Evolutionary conservation across 2,329 filamentous ascomycete species (phyloP).

Genomic region (Paracoccidioides brasiliensis): DNA sequence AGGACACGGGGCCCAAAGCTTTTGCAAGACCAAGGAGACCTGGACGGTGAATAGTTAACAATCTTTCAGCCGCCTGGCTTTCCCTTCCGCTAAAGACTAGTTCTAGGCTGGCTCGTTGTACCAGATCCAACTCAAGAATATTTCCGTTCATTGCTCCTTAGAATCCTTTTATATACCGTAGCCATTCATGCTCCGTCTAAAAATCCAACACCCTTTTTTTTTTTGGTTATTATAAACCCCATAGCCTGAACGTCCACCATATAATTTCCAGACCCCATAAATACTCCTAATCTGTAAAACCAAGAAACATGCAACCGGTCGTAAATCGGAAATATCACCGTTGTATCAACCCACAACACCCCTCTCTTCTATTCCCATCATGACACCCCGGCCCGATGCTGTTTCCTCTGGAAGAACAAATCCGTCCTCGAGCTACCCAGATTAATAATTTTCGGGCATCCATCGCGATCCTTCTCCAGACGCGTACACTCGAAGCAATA

Average conservation of each 20-base stretch:
- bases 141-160: background rate
- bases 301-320: background rate
- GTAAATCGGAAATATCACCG: background rate
- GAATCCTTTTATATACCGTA: background rate
- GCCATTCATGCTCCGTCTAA: background rate
- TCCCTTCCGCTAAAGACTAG: background rate
- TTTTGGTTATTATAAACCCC: background rate
- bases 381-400: conserved; percentile 12
- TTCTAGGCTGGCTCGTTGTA: background rate
- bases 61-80: too few relatives aligned
- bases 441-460: conserved; percentile 99
- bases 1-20: conserved; percentile 36
- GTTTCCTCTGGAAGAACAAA: conserved; percentile 65
- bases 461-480: conserved; percentile 91
- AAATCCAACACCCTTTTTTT: background rate
- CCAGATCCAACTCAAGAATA: background rate
- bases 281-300: background rate
- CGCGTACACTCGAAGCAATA: conserved; percentile 99
- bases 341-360: background rate
- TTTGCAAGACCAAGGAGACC: conserved; percentile 54
- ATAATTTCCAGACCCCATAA: background rate
- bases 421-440: conserved; percentile 90
- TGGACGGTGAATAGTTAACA: conserved; percentile 30
- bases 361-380: background rate
- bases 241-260: background rate